Base-by-base conservation (phyloP, 2,329 filamentous ascomycete species). In the Penicillium sp. region DNA sequence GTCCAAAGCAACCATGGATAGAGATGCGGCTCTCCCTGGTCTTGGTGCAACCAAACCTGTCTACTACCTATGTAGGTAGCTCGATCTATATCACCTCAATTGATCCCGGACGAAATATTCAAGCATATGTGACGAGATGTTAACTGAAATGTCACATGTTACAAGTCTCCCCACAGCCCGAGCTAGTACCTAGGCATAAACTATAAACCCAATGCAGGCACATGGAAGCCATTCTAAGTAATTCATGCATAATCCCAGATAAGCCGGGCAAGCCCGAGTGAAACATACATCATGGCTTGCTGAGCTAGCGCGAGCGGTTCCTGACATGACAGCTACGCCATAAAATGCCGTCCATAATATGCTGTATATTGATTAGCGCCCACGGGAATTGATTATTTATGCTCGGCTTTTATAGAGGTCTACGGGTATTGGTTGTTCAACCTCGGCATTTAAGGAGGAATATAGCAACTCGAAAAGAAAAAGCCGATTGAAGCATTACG, bases 211-310 rank as follows among this genome's bases (percentile, higher is more conserved):
- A 21, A 45, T n/a, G 7, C 15, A 36, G 29, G 21, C 31, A 55
- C 44, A 41, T 49, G 45, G 53, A 35, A 29, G 9, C 2, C 4
- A 19, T 13, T 3, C 9, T 13, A 39, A 41, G 25, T 33, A 43
- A 33, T 23, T 12, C 4, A 39, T 52, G 41, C 33, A 52, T 21
- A 15, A 27, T 19, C 6, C 10, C 4, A 19, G 35, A 4, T 8
- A 27, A 21, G 23, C 29, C 23, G 38, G 23, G 6, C 13, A 15
- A 48, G 12, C 4, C 15, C 21, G 8, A 21, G 10, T 41, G 49
- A 52, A 42, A 53, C 49, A 53, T 35, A 33, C 33, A 57, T 44
- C 4, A n/a, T 48, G 10, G 21, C 53, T 50, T 42, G 29, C 21
- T 23, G n/a, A 43, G 19, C 29, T 57, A 53, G 42, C 35, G 27